Evolutionary conservation across 192 early-diverging fungal genomes (phyloP).

Genomic region (Coemansia umbellata): DNA sequence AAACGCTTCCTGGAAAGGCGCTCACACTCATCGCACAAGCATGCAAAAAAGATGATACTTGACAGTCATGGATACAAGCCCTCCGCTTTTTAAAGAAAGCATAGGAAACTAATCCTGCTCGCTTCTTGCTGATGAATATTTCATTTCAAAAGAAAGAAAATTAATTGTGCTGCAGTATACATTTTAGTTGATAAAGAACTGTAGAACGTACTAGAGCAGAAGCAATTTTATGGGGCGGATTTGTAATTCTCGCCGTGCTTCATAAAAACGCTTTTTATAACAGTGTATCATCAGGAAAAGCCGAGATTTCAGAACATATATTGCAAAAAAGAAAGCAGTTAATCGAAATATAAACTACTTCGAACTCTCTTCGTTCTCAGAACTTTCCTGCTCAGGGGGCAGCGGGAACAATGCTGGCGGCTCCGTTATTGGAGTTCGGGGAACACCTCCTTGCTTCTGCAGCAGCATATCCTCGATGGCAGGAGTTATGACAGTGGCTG

Average conservation of each 20-base stretch:
- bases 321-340: neutral
- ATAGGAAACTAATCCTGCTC: too few relatives aligned
- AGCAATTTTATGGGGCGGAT: neutral
- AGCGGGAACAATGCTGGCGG: conserved; percentile 37
- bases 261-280: neutral
- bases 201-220: neutral
- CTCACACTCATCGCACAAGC: conserved; percentile 13
- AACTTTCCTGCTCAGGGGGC: conserved; percentile 10
- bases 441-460: neutral
- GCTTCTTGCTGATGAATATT: neutral
- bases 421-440: too few relatives aligned
- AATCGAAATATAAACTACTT: neutral
- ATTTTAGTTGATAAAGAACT: neutral
- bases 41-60: neutral
- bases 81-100: conserved; percentile 4
- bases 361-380: conserved; percentile 10
- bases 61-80: conserved; percentile 19
- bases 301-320: too few relatives aligned
- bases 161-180: too few relatives aligned
- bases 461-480: neutral
- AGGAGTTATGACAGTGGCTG: neutral
- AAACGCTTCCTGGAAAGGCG: conserved; percentile 6
- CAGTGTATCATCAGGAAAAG: too few relatives aligned
- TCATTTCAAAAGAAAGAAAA: neutral
- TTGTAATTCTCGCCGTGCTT: neutral